A percentile compares a stretch with the other conserved stretches of the same genome.
Evolutionary conservation across 495 filamentous ascomycete species (phyloP).

Genomic region (Lasiosphaeris hirsuta): DNA sequence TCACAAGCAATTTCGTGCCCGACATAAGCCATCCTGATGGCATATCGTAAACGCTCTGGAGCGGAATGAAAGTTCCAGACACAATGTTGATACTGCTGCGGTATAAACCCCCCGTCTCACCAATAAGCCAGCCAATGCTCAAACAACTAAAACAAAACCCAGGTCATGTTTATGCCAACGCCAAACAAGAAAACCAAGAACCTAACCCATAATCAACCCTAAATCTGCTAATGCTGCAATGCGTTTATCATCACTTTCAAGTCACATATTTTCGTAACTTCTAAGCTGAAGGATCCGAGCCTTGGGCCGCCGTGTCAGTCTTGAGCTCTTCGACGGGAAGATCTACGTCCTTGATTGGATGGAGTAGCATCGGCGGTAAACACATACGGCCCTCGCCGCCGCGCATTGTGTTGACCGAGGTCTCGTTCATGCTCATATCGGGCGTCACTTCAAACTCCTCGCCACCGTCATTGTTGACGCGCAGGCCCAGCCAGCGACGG

Average conservation of each 20-base stretch:
- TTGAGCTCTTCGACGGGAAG: conserved; percentile 67
- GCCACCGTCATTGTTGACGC: conserved; percentile 80
- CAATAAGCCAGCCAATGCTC: too few relatives aligned
- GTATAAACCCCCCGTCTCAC: too few relatives aligned
- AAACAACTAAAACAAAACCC: background rate
- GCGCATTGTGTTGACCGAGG: conserved; percentile 45
- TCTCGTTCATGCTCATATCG: conserved; percentile 48
- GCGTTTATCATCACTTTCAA: background rate
- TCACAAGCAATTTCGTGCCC: too few relatives aligned
- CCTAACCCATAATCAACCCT: conserved; percentile 1
- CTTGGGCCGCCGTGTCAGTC: conserved; percentile 21
- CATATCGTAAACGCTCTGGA: too few relatives aligned
- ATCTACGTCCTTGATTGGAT: conserved; percentile 86
- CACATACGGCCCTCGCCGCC: conserved; percentile 84
- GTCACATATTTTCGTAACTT: background rate
- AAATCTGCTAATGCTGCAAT: background rate
- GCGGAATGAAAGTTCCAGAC: too few relatives aligned
- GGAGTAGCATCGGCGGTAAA: conserved; percentile 83
- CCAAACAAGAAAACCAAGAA: background rate
- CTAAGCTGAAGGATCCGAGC: conserved; percentile 39
- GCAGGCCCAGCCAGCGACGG: conserved; percentile 80
- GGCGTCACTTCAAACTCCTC: conserved; percentile 70
- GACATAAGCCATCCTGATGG: too few relatives aligned
- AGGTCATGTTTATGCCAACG: conserved; percentile 1
- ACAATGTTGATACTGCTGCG: too few relatives aligned